Evolutionary conservation across 176 grass and related monocot species (phyloP).

Genomic region (Musa acuminata): DNA sequence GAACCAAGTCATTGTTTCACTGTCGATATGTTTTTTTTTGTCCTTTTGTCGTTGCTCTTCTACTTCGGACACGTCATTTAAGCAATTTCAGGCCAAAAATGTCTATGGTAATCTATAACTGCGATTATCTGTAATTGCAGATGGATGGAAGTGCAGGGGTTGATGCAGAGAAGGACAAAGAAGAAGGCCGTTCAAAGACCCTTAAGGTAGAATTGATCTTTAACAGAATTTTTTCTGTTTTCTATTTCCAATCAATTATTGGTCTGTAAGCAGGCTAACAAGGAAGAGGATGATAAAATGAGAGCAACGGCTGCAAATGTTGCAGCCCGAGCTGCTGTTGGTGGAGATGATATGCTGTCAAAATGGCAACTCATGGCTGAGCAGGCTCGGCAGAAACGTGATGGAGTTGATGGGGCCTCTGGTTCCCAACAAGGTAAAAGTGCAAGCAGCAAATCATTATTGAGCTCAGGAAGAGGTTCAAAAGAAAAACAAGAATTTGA

Average conservation of each 20-base stretch:
- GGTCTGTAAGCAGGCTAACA: constrained; percentile 37
- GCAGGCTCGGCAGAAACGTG: constrained; percentile 62
- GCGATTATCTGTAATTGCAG: constrained; percentile 30
- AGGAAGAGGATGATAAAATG: constrained; percentile 93
- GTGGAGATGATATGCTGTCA: constrained; percentile 86
- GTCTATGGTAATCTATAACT: constrained; percentile 6
- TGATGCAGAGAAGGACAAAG: constrained; percentile 81
- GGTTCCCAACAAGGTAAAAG: constrained; percentile 32
- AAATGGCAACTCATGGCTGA: constrained; percentile 94
- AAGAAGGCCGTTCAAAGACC: constrained; percentile 55
- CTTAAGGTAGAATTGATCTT: constrained; percentile 43
- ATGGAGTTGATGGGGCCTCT: constrained; percentile 45
- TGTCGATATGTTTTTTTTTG: background rate
- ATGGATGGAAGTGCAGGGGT: constrained; percentile 34
- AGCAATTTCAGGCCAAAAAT: constrained; percentile 2
- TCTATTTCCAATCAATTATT: background rate
- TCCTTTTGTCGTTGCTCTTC: background rate
- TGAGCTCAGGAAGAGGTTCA: constrained; percentile 40
- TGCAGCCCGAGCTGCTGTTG: constrained; percentile 74
- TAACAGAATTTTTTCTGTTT: background rate
- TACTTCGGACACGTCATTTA: background rate
- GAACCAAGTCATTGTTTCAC: too few relatives aligned
- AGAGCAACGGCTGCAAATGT: constrained; percentile 88
- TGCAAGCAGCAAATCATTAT: constrained; percentile 24
- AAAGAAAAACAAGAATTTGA: constrained; percentile 65